A percentile compares a stretch with the other conserved stretches of the same genome.
phyloP scores from a whole-genome alignment of 1,139 yeast species.

The Hyphopichia khmerensis region DNA sequence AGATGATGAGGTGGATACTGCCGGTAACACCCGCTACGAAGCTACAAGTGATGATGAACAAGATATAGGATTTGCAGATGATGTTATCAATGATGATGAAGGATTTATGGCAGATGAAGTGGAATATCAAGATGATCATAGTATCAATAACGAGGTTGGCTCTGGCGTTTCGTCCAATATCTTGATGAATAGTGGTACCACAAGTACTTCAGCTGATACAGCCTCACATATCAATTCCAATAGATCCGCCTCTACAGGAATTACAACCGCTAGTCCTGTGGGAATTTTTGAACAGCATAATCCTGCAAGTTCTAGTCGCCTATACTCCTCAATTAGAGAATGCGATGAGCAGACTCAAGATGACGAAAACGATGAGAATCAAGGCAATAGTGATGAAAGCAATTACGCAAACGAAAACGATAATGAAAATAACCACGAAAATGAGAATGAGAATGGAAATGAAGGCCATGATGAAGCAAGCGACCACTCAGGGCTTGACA shows the following conservation, averaged over 20 bases:
- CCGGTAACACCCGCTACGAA: conserved; percentile 3
- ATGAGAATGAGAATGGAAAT: conserved; percentile 13
- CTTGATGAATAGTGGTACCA: conserved; percentile 19
- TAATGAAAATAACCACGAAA: conserved; percentile 8
- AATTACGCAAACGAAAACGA: conserved; percentile 6
- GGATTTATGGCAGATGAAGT: conserved; percentile 60
- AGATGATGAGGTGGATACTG: conserved; percentile 14
- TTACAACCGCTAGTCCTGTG: conserved; percentile 10
- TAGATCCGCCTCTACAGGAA: conserved; percentile 17
- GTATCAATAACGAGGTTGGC: conserved; percentile 22
- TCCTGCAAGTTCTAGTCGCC: background rate
- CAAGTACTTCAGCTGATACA: conserved; percentile 5
- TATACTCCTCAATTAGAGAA: background rate
- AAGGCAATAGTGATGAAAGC: conserved; percentile 7
- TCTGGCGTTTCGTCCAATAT: conserved; percentile 11
- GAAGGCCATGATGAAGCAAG: conserved; percentile 16
- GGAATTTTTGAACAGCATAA: background rate
- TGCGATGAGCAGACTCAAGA: conserved; percentile 4
- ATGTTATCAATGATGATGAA: conserved; percentile 29
- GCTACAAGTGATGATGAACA: conserved; percentile 7
- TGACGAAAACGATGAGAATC: conserved; percentile 7
- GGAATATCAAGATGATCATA: conserved; percentile 57
- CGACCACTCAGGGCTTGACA: conserved; percentile 44
- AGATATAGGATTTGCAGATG: conserved; percentile 10
- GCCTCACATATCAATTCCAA: conserved; percentile 16